Base-by-base conservation (phyloP, 306 rosid genomes). In the Cercis canadensis region DNA sequence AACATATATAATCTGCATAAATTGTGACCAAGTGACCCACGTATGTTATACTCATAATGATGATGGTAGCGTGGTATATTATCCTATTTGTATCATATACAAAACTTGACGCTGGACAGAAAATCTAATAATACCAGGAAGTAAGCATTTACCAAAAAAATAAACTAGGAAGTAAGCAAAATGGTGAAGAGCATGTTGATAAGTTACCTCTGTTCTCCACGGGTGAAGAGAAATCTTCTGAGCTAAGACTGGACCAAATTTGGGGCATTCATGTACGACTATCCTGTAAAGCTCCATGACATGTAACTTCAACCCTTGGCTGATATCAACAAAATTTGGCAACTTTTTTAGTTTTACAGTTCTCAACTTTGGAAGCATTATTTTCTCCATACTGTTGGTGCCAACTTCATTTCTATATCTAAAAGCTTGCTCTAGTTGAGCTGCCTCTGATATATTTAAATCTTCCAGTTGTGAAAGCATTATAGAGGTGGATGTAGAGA, bases 301-400 rank as follows among this genome's bases (percentile, higher is more conserved):
- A n/a, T 46, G 19, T 45, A 64, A 7, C 43, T 24, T 45, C 2
- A 31, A 29, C 3, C 69, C 69, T 29, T n/a, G 34, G 41, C 29
- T 14, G 0, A 45, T 7, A 11, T 45, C 12, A 31, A 45, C 43
- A 8, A 64, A 51, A 46, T 10, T n/a, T 4, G 56, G 44, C 56
- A 64, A 29, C 14, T 8, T 0, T 0, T 0, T 0, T 0, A 64
- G 29, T 0, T 0, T 0, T 45, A 64, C 24, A 0, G 0, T 0
- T 4, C 0, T 5, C 24, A 63, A 29, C 0, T 31, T 63, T 31
- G 69, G 56, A 8, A 63, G 69, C 15, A 29, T 0, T 2, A 44
- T 45, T 24, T 24, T 2, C 0, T 8, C 11, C 4, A 0, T 13
- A 29, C 0, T 44, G 24, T 10, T 11, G 5, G n/a, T 43, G 49